Percentiles rank a stretch among this genome's conserved stretches.
These are phyloP conservation scores for Microdochium trichocladiopsis DNA, from an alignment of 2,329 filamentous ascomycete genomes.

Conservation along the genomic window DNA sequence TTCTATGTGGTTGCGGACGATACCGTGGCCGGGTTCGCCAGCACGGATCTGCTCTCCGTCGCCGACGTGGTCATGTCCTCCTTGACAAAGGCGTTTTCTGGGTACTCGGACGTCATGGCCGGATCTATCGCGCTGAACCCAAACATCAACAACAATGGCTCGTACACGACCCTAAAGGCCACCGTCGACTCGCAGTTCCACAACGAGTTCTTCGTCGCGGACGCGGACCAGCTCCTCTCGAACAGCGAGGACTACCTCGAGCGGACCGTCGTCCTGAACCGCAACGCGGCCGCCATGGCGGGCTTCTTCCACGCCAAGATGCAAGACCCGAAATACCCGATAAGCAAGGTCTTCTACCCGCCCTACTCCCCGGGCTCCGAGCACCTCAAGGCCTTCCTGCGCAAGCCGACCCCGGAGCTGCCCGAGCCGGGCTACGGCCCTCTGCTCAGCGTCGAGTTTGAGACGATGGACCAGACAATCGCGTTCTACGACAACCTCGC, in stretches of 20 bases:
- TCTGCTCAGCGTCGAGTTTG: constrained; percentile 44
- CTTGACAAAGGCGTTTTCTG: constrained; percentile 52
- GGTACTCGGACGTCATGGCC: constrained; percentile 35
- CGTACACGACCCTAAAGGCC: constrained; percentile 8
- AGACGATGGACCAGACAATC: constrained; percentile 25
- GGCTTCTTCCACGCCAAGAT: constrained; percentile 24
- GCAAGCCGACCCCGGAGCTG: constrained; percentile 33
- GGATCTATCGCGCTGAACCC: constrained; percentile 15
- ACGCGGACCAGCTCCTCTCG: constrained; percentile 35
- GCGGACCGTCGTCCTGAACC: constrained; percentile 30
- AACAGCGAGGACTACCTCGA: constrained; percentile 37
- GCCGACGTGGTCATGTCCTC: constrained; percentile 37
- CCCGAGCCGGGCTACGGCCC: constrained; percentile 45
- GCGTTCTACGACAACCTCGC: constrained; percentile 43
- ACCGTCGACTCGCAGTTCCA: constrained; percentile 18
- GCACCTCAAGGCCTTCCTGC: constrained; percentile 18
- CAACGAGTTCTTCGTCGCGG: constrained; percentile 39
- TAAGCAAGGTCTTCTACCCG: constrained; percentile 38
- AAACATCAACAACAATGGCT: background rate
- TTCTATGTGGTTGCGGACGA: constrained; percentile 42
- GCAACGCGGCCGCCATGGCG: constrained; percentile 35
- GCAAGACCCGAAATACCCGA: constrained; percentile 21
- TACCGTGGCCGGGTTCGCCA: constrained; percentile 38
- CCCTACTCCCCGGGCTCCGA: constrained; percentile 12
- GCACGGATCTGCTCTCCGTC: constrained; percentile 39